A percentile compares a stretch with the other conserved stretches of the same genome.
Evolutionary conservation across 371 early-diverging fungal genomes (phyloP).

Genomic region (Lichtheimia hyalospora): DNA sequence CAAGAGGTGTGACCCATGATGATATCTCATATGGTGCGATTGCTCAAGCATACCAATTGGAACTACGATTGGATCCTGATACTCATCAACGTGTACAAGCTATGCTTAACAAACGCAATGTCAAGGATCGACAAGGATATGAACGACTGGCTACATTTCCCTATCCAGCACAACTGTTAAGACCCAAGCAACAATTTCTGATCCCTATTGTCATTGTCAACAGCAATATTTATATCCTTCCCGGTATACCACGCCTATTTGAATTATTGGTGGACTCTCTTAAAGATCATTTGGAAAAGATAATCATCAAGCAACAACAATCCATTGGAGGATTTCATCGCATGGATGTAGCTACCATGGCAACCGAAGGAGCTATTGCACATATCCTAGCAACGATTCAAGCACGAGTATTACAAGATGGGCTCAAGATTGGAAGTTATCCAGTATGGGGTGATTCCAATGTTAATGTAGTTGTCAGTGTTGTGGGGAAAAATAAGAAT

Average conservation of each 20-base stretch:
- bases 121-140: conserved; percentile 22
- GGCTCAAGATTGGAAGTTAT: conserved; percentile 65
- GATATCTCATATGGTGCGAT: conserved; percentile 71
- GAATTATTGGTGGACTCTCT: conserved; percentile 45
- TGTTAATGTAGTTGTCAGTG: conserved; percentile 36
- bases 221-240: conserved; percentile 68
- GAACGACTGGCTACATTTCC: conserved; percentile 69
- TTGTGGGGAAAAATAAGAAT: conserved; percentile 34
- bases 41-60: conserved; percentile 57
- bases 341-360: conserved; percentile 46
- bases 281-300: conserved; percentile 14
- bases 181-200: conserved; percentile 43
- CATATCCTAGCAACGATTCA: conserved; percentile 45
- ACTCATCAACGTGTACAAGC: conserved; percentile 54
- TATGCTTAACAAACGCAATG: conserved; percentile 16
- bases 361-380: conserved; percentile 54
- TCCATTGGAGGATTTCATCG: conserved; percentile 19
- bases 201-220: conserved; percentile 27
- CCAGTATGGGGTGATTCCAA: conserved; percentile 43
- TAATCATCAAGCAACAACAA: neutral
- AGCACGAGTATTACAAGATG: conserved; percentile 11
- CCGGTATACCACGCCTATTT: conserved; percentile 71
- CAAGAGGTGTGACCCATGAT: conserved; percentile 60
- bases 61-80: conserved; percentile 43
- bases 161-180: conserved; percentile 27